A percentile compares a stretch with the other conserved stretches of the same genome.
Evolutionary conservation across 2,329 filamentous ascomycete species (phyloP).

Genomic region (Beauveria sp.): DNA sequence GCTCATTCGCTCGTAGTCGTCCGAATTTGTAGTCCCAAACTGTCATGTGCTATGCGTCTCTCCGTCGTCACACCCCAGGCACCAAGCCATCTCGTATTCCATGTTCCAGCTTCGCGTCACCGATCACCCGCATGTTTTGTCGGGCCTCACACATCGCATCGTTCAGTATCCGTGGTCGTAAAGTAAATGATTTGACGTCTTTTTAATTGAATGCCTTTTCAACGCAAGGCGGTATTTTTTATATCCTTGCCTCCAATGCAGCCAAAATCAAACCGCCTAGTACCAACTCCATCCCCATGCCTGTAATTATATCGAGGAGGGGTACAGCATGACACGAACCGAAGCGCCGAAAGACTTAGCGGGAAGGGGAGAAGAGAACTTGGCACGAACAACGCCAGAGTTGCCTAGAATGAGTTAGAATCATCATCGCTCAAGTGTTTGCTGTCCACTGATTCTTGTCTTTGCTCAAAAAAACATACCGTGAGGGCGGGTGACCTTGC

Average conservation of each 20-base stretch:
- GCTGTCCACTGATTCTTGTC: neutral
- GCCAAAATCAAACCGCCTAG: slow-evolving; percentile 54
- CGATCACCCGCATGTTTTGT: neutral
- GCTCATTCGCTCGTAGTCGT: neutral
- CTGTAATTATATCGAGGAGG: slow-evolving; percentile 83
- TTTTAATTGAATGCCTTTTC: slow-evolving; percentile 44
- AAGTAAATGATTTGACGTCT: slow-evolving; percentile 32
- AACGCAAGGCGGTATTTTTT: slow-evolving; percentile 43
- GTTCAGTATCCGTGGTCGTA: neutral
- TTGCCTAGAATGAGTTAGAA: slow-evolving; percentile 55
- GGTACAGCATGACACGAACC: slow-evolving; percentile 96
- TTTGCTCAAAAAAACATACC: slow-evolving; percentile 43
- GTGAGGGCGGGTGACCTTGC: slow-evolving; percentile 93
- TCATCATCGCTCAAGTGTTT: neutral
- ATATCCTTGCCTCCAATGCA: slow-evolving; percentile 52
- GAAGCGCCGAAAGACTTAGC: slow-evolving; percentile 94
- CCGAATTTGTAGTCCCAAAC: neutral
- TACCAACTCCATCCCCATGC: slow-evolving; percentile 52
- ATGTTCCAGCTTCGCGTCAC: neutral
- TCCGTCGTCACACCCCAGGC: neutral
- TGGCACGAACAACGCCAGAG: slow-evolving; percentile 94
- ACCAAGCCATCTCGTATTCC: neutral
- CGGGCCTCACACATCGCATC: slow-evolving; percentile 9
- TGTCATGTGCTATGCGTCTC: neutral
- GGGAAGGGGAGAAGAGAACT: slow-evolving; percentile 94